Conservation (phyloP, 257 asterid genomes). For the Prunella vulgaris region DNA sequence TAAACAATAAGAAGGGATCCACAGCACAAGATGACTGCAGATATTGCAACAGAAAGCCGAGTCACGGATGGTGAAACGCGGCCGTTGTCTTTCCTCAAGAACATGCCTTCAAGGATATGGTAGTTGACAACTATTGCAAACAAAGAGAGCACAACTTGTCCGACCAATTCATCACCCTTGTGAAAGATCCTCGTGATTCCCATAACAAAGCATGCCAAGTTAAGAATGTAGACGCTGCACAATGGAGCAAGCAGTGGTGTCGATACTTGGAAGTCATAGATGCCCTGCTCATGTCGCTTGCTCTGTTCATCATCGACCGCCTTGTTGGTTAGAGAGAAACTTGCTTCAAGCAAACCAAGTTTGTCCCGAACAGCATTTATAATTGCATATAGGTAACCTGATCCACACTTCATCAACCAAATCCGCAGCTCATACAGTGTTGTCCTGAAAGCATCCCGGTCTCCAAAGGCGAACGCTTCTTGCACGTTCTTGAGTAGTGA, state of each 20-base stretch:
- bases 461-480: constrained; percentile 51
- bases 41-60: constrained; percentile 23
- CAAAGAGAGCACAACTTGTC: constrained; percentile 34
- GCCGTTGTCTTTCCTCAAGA: constrained; percentile 50
- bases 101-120: constrained; percentile 64
- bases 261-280: constrained; percentile 52
- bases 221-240: constrained; percentile 41
- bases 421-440: constrained; percentile 52
- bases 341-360: constrained; percentile 42
- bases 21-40: constrained; percentile 15
- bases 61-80: constrained; percentile 28
- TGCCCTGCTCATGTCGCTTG: constrained; percentile 37
- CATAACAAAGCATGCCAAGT: constrained; percentile 28
- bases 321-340: constrained; percentile 56
- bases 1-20: constrained; percentile 26
- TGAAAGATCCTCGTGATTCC: constrained; percentile 30
- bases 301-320: constrained; percentile 45
- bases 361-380: constrained; percentile 38
- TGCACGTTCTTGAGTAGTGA: constrained; percentile 46
- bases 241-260: constrained; percentile 41
- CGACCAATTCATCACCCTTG: constrained; percentile 23
- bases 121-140: constrained; percentile 41
- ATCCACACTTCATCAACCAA: constrained; percentile 58
- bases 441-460: constrained; percentile 41
- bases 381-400: constrained; percentile 47